A percentile compares a stretch with the other conserved stretches of the same genome.
Evolutionary conservation across 1,284 basidiomycete species (phyloP).

Genomic region (Fistulina hepatica): DNA sequence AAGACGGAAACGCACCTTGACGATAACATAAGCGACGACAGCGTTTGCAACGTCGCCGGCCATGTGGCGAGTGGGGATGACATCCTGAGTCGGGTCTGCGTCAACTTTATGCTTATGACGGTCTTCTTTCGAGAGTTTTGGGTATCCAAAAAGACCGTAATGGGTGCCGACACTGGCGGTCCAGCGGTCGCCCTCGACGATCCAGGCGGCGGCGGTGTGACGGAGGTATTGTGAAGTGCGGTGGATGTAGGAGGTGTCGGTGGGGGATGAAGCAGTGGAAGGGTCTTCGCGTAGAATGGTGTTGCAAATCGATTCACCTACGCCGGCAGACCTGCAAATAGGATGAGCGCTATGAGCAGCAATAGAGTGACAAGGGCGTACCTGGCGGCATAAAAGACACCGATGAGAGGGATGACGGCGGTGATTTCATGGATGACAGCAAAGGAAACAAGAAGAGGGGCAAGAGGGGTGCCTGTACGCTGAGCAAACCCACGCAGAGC

Average conservation of each 20-base stretch:
- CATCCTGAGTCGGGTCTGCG: conserved; percentile 7
- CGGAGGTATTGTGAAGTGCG: not conserved
- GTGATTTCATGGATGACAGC: conserved; percentile 82
- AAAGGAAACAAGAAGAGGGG: conserved; percentile 74
- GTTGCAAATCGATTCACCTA: conserved; percentile 59
- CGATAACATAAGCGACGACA: conserved; percentile 73
- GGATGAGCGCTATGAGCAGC: not conserved
- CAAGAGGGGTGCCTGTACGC: conserved; percentile 60
- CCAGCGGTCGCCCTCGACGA: conserved; percentile 64
- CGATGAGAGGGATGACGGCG: conserved; percentile 67
- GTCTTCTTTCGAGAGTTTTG: conserved; percentile 34
- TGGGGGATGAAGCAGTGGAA: not conserved
- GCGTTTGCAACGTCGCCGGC: conserved; percentile 68
- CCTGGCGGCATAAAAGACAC: conserved; percentile 66
- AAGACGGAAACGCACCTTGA: conserved; percentile 61
- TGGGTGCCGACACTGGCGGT: conserved; percentile 62
- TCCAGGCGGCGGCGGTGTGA: conserved; percentile 38
- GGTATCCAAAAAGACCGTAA: conserved; percentile 77
- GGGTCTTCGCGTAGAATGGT: conserved; percentile 15
- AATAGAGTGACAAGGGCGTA: not conserved
- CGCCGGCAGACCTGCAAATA: conserved; percentile 39
- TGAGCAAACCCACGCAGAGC: conserved; percentile 46
- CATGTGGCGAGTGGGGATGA: conserved; percentile 24
- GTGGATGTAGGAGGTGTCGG: not conserved
- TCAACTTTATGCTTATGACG: conserved; percentile 11